Evolutionary conservation across 768 basidiomycete species (phyloP).

Genomic region (Hygrocybe punicea): DNA sequence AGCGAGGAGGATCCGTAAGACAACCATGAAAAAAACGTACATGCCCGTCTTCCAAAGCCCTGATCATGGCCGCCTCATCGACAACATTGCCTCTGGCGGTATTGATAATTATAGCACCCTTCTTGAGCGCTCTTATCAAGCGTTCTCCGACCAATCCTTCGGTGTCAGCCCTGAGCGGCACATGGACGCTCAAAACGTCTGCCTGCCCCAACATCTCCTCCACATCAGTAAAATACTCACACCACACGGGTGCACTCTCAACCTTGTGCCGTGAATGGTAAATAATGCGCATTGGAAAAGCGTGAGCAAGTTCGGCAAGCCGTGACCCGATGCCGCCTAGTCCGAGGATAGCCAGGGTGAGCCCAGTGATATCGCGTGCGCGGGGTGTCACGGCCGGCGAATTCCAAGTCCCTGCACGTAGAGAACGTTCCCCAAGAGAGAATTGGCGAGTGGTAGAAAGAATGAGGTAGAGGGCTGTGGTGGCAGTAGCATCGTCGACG

Average conservation of each 20-base stretch:
- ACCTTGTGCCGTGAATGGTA: constrained; percentile 69
- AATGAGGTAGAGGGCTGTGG: constrained; percentile 79
- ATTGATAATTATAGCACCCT: constrained; percentile 75
- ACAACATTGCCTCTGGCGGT: constrained; percentile 90
- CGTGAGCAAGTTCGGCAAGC: constrained; percentile 65
- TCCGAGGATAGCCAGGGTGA: constrained; percentile 70
- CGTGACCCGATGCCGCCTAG: constrained; percentile 74
- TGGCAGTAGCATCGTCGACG: constrained; percentile 89
- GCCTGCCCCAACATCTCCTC: constrained; percentile 64
- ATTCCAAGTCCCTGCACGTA: constrained; percentile 63
- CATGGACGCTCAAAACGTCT: constrained; percentile 84
- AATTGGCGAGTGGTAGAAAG: constrained; percentile 76
- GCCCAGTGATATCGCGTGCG: constrained; percentile 62
- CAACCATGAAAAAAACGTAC: constrained; percentile 51
- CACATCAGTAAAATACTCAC: constrained; percentile 64
- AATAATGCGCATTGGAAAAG: constrained; percentile 86
- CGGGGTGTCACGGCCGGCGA: constrained; percentile 42
- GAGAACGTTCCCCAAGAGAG: constrained; percentile 57
- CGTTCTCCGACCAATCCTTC: constrained; percentile 69
- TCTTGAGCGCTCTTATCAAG: constrained; percentile 74
- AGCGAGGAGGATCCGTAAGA: not conserved
- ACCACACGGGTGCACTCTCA: constrained; percentile 62
- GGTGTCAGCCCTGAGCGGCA: constrained; percentile 75
- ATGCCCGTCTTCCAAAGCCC: constrained; percentile 81
- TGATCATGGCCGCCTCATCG: constrained; percentile 83